Percentiles rank a stretch among this genome's conserved stretches.
These are phyloP conservation scores for Trichoderma sp. DNA, from an alignment of 2,329 filamentous ascomycete species.

Conservation along the genomic window DNA sequence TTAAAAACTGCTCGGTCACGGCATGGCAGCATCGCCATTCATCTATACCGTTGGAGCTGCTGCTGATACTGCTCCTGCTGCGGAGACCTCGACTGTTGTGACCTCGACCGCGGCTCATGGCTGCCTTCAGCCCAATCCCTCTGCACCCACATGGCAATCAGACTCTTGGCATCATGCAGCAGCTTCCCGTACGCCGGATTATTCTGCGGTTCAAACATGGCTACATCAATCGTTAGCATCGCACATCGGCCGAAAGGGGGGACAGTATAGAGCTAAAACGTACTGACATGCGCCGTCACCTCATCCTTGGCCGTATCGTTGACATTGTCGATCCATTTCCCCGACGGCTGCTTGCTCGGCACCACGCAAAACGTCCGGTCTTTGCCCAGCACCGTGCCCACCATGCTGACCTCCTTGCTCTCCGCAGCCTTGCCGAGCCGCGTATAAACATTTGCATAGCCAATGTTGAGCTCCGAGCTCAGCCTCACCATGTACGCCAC, in stretches of 20 bases:
- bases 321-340: constrained; percentile 69
- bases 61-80: neutral
- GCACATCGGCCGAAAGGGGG: neutral
- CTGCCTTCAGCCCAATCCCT: constrained; percentile 70
- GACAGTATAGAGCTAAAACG: neutral
- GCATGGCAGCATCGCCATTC: neutral
- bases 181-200: constrained; percentile 75
- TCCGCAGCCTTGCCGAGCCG: constrained; percentile 72
- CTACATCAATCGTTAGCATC: constrained; percentile 41
- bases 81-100: constrained; percentile 15
- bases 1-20: neutral
- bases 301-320: constrained; percentile 84
- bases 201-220: constrained; percentile 72
- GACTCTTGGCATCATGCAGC: constrained; percentile 64
- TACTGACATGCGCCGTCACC: constrained; percentile 74
- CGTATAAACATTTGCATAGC: constrained; percentile 87
- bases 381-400: constrained; percentile 64
- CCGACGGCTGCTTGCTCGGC: constrained; percentile 59
- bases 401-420: constrained; percentile 56
- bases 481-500: constrained; percentile 70
- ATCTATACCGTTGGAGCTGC: constrained; percentile 11
- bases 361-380: constrained; percentile 89
- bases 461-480: constrained; percentile 67
- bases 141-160: constrained; percentile 67
- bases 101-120: constrained; percentile 38